A percentile compares a stretch with the other conserved stretches of the same genome.
Evolutionary conservation across 148 eudicot genomes (phyloP).

Genomic region (Amaranthus cruentus): DNA sequence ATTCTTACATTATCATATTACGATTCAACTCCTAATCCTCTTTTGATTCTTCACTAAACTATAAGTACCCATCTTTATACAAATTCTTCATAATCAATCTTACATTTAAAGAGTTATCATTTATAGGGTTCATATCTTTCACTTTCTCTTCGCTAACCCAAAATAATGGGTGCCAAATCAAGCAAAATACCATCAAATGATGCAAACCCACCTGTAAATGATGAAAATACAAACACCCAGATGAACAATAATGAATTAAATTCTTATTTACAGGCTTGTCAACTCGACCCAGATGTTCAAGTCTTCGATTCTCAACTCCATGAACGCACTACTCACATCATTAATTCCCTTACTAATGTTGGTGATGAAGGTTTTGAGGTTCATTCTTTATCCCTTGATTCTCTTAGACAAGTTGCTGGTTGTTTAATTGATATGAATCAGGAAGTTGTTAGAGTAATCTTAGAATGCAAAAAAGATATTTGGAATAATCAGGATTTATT

Average conservation of each 20-base stretch:
- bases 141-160: not conserved
- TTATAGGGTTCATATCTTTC: constrained; percentile 3
- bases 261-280: constrained; percentile 60
- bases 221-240: constrained; percentile 17
- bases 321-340: constrained; percentile 44
- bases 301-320: constrained; percentile 57
- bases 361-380: constrained; percentile 33
- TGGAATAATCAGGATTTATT: constrained; percentile 62
- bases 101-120: constrained; percentile 1
- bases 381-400: constrained; percentile 53
- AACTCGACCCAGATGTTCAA: constrained; percentile 56
- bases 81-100: not conserved
- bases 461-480: constrained; percentile 55
- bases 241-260: constrained; percentile 36
- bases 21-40: no score
- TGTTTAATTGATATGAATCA: constrained; percentile 63
- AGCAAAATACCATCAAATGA: constrained; percentile 21
- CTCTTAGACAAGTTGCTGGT: constrained; percentile 52
- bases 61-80: not conserved
- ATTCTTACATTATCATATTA: not conserved
- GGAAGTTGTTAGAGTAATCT: constrained; percentile 60
- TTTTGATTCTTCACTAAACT: not conserved
- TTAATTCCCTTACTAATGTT: constrained; percentile 44
- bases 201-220: constrained; percentile 13
- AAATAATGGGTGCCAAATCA: constrained; percentile 23